phyloP scores from a whole-genome alignment of 768 basidiomycete species.

The Mycena vitilis region DNA sequence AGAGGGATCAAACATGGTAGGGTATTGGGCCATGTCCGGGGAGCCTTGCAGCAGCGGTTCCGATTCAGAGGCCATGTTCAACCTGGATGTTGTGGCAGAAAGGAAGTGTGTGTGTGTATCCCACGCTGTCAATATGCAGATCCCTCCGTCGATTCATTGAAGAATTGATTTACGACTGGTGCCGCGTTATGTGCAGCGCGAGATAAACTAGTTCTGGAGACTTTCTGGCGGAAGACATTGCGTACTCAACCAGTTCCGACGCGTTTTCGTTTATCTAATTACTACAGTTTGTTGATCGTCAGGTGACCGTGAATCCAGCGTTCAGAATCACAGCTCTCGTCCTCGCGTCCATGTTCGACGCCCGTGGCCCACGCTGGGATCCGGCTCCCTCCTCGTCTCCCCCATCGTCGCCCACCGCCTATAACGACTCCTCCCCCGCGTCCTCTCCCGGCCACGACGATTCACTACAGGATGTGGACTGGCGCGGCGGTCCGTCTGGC shows the following conservation, averaged over 20 bases:
- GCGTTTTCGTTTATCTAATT: no score
- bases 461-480: constrained; percentile 6
- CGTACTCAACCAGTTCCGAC: no score
- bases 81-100: neutral
- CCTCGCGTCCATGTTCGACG: constrained; percentile 7
- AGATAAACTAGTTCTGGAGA: no score
- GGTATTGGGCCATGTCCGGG: constrained; percentile 26
- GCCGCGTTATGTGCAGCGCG: no score
- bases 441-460: constrained; percentile 58
- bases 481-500: constrained; percentile 21
- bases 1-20: constrained; percentile 65
- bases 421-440: constrained; percentile 58
- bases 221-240: no score
- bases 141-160: no score
- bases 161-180: no score
- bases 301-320: neutral
- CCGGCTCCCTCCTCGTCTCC: constrained; percentile 33
- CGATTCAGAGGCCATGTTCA: neutral
- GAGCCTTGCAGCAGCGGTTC: constrained; percentile 2
- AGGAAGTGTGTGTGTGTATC: no score
- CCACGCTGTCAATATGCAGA: no score
- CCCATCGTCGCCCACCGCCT: constrained; percentile 48
- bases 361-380: constrained; percentile 4
- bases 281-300: neutral
- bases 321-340: neutral